These are phyloP conservation scores for Citropsis articulata DNA, from an alignment of 345 rosid genomes.

Conservation along the genomic window DNA sequence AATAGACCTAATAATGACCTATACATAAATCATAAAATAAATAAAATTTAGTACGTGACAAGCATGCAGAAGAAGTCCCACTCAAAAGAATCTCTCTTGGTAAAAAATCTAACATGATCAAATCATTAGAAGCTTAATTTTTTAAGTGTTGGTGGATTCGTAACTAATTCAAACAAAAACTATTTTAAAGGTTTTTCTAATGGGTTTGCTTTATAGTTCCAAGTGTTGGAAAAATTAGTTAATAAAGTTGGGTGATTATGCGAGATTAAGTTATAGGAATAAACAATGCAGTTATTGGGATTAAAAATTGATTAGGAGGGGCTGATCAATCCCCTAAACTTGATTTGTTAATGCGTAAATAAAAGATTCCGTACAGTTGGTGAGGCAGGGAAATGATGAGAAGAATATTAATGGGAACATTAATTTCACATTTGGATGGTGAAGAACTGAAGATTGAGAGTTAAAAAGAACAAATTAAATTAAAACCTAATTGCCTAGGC, in stretches of 20 bases:
- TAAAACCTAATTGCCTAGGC: constrained; percentile 9
- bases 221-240: neutral
- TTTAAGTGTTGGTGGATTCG: constrained; percentile 29
- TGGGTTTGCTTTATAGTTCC: neutral
- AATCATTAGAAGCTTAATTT: constrained; percentile 27
- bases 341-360: neutral
- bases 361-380: constrained; percentile 24
- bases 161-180: constrained; percentile 22
- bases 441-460: neutral
- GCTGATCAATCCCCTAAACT: neutral
- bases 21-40: neutral
- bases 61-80: constrained; percentile 28
- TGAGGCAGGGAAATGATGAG: constrained; percentile 30
- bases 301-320: neutral
- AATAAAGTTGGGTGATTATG: neutral
- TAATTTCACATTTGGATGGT: constrained; percentile 2
- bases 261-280: neutral
- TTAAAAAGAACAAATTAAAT: neutral
- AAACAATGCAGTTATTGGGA: neutral
- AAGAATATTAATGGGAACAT: constrained; percentile 1
- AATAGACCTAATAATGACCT: constrained; percentile 3
- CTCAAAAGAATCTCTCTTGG: constrained; percentile 11
- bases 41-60: constrained; percentile 23
- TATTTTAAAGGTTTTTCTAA: no score
- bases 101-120: constrained; percentile 34